These are phyloP conservation scores for Nematocida sp. DNA, from an alignment of 371 early-diverging fungal genomes.

Conservation along the genomic window DNA sequence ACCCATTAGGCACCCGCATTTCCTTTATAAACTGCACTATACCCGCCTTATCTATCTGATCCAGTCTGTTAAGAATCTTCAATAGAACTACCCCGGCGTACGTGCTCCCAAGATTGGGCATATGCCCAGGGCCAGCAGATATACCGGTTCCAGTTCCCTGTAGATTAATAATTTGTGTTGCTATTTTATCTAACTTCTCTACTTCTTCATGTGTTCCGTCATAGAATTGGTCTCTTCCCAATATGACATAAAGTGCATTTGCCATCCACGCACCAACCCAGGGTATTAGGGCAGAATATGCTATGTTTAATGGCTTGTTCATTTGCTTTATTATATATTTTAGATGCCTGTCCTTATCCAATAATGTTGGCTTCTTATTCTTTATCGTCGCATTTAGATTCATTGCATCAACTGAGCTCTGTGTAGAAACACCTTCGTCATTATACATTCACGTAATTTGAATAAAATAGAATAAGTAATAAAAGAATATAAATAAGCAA, in stretches of 20 bases:
- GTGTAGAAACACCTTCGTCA: conserved; percentile 52
- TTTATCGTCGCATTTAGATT: conserved; percentile 4
- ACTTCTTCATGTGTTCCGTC: neutral
- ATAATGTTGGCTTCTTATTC: neutral
- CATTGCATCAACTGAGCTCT: conserved; percentile 43
- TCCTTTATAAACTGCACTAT: conserved; percentile 76
- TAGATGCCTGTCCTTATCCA: conserved; percentile 31
- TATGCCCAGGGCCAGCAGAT: neutral
- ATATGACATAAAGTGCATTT: conserved; percentile 39
- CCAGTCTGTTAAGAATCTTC: neutral
- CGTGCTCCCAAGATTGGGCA: conserved; percentile 48
- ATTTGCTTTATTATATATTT: conserved; percentile 24
- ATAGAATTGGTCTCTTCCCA: conserved; percentile 46
- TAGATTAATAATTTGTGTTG: conserved; percentile 3
- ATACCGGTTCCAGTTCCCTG: conserved; percentile 24
- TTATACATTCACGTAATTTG: conserved; percentile 33
- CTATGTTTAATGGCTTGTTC: neutral
- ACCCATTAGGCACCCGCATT: conserved; percentile 83
- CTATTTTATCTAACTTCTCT: conserved; percentile 9
- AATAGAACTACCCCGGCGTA: conserved; percentile 44
- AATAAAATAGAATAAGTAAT: neutral
- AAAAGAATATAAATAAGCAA: neutral
- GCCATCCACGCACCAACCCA: conserved; percentile 42
- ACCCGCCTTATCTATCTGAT: conserved; percentile 69
- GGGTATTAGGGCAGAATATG: conserved; percentile 3